phyloP scores from a whole-genome alignment of 108 stramenopile species.

The Skeletonema potamos region DNA sequence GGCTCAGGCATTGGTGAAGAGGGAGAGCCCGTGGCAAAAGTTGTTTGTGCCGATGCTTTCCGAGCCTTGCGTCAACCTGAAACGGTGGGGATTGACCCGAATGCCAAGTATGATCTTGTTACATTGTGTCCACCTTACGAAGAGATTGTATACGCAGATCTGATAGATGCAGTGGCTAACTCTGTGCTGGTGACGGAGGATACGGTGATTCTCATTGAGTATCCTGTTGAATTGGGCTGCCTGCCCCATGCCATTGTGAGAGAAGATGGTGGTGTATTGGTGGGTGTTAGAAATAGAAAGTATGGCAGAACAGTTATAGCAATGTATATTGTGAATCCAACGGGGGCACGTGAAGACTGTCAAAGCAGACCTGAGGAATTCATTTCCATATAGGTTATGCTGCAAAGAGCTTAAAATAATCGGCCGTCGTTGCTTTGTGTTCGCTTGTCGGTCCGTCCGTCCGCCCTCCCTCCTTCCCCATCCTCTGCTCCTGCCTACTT shows the following conservation, averaged over 20 bases:
- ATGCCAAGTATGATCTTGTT: conserved; percentile 75
- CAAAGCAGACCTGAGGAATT: conserved; percentile 87
- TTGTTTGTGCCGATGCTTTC: conserved; percentile 86
- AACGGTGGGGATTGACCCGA: conserved; percentile 66
- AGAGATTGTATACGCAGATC: conserved; percentile 93
- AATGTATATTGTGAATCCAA: conserved; percentile 91
- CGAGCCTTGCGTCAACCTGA: conserved; percentile 83
- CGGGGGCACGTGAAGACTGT: conserved; percentile 71
- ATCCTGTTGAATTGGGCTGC: conserved; percentile 92
- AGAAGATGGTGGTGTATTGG: conserved; percentile 71
- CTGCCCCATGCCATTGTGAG: conserved; percentile 80
- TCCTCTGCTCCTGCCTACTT: neutral
- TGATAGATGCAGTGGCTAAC: conserved; percentile 79
- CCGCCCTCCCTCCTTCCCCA: neutral
- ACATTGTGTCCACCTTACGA: conserved; percentile 96
- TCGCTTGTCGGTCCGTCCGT: neutral
- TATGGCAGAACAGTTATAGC: conserved; percentile 96
- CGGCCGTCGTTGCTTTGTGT: too few relatives aligned
- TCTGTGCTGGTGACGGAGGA: conserved; percentile 78
- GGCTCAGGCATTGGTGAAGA: conserved; percentile 38
- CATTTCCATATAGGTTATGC: conserved; percentile 25
- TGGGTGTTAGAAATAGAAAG: conserved; percentile 91
- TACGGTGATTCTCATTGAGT: conserved; percentile 90
- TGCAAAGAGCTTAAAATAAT: neutral
- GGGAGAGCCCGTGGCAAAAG: conserved; percentile 45